phyloP scores from a whole-genome alignment of 768 basidiomycete species.

The Panaeolus cyanescens region DNA sequence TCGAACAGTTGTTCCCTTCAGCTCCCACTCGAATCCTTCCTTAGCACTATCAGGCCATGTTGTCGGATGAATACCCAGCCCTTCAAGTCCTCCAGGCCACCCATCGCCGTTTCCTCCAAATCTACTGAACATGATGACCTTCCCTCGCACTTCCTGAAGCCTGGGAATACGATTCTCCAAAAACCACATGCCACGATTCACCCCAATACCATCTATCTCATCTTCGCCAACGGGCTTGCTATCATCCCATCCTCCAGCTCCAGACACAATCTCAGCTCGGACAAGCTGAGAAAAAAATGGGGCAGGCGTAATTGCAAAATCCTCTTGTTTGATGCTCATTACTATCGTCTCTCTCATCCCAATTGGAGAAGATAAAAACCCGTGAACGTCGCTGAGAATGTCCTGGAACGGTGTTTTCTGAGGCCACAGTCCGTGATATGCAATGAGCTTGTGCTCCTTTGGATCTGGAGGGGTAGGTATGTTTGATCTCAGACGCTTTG shows the following conservation, averaged over 20 bases:
- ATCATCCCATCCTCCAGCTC: slow-evolving; percentile 46
- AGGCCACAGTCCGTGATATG: slow-evolving; percentile 80
- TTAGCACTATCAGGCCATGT: slow-evolving; percentile 82
- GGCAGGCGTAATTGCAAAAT: slow-evolving; percentile 45
- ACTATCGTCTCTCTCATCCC: slow-evolving; percentile 75
- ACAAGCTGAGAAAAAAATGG: slow-evolving; percentile 65
- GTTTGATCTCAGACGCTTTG: neutral
- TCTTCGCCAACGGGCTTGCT: slow-evolving; percentile 5
- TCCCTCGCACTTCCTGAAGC: slow-evolving; percentile 85
- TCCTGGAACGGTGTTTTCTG: slow-evolving; percentile 67
- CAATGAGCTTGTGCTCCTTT: slow-evolving; percentile 48
- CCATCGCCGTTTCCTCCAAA: slow-evolving; percentile 72
- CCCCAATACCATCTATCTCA: neutral
- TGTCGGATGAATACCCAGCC: slow-evolving; percentile 85
- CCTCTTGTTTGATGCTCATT: slow-evolving; percentile 91
- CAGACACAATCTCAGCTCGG: slow-evolving; percentile 58
- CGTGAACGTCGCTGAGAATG: slow-evolving; percentile 61
- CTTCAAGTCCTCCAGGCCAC: slow-evolving; percentile 71
- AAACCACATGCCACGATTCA: slow-evolving; percentile 65
- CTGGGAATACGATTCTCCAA: slow-evolving; percentile 78
- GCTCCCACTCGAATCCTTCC: slow-evolving; percentile 78
- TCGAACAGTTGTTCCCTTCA: slow-evolving; percentile 66
- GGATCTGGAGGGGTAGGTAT: slow-evolving; percentile 1
- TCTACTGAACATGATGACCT: slow-evolving; percentile 82
- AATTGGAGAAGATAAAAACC: slow-evolving; percentile 60